phyloP scores from a whole-genome alignment of 805 yeast species.

The Brettanomyces custersianus region DNA sequence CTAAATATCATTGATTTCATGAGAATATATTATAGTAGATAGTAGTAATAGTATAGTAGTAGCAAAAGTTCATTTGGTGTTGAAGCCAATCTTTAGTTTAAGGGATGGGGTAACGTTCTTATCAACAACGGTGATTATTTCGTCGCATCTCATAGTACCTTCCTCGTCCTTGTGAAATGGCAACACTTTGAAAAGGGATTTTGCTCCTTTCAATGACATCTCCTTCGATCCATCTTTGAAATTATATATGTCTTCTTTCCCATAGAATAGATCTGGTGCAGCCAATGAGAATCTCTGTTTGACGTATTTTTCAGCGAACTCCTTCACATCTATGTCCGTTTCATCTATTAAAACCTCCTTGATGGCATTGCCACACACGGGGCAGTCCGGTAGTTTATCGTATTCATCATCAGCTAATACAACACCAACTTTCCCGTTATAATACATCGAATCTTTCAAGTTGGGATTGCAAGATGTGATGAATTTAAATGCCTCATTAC shows the following conservation, averaged over 20 bases:
- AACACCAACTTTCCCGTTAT: conserved; percentile 73
- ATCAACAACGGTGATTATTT: background rate
- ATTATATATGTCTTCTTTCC: conserved; percentile 18
- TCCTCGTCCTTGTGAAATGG: conserved; percentile 8
- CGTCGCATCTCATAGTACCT: background rate
- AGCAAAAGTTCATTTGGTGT: background rate
- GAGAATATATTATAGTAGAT: too few species aligned
- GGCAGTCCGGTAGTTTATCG: conserved; percentile 52
- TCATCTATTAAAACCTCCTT: conserved; percentile 8
- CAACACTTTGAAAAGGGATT: conserved; percentile 7
- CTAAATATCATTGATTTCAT: too few species aligned
- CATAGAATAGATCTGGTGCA: conserved; percentile 15
- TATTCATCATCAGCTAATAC: conserved; percentile 67
- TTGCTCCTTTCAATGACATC: background rate
- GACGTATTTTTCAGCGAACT: conserved; percentile 10
- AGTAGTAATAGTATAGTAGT: too few species aligned
- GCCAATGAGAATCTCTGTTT: conserved; percentile 8
- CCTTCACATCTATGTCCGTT: conserved; percentile 6
- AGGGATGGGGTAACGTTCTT: background rate
- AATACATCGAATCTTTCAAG: conserved; percentile 74
- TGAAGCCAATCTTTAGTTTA: background rate
- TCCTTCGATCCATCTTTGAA: conserved; percentile 7
- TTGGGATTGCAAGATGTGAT: conserved; percentile 61
- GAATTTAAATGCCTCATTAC: conserved; percentile 77
- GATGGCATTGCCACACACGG: conserved; percentile 56